These are phyloP conservation scores for Lepiota venenata DNA, from an alignment of 768 basidiomycete genomes.

Conservation along the genomic window DNA sequence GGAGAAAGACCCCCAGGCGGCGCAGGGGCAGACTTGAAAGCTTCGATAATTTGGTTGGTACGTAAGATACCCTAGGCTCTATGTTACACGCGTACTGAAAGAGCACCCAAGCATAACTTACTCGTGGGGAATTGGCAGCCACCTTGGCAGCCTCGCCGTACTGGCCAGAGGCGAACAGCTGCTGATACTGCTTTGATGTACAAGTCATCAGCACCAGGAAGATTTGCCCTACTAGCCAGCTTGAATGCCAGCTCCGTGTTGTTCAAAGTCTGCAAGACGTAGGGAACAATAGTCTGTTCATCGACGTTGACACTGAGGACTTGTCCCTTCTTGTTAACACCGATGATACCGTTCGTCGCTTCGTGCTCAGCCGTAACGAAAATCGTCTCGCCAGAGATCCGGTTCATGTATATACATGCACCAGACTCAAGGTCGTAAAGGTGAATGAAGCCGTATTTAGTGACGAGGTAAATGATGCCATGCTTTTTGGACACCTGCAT, in stretches of 20 bases:
- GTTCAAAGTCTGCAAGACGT: conserved; percentile 90
- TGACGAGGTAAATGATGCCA: conserved; percentile 95
- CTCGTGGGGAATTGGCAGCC: conserved; percentile 94
- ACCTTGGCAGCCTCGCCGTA: conserved; percentile 95
- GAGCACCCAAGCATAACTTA: conserved; percentile 28
- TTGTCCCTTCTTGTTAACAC: conserved; percentile 99
- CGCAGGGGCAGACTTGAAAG: conserved; percentile 94
- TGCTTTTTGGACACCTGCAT: conserved; percentile 99
- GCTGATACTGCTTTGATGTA: conserved; percentile 93
- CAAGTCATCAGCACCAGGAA: conserved; percentile 96
- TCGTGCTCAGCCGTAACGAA: conserved; percentile 98
- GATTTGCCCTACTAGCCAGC: conserved; percentile 90
- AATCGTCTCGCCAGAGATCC: conserved; percentile 98
- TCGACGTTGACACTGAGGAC: conserved; percentile 96
- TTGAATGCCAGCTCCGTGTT: conserved; percentile 98
- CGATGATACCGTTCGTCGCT: conserved; percentile 91
- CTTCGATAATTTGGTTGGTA: conserved; percentile 92
- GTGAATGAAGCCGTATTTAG: conserved; percentile 99
- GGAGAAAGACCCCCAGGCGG: conserved; percentile 89
- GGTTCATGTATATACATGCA: conserved; percentile 99
- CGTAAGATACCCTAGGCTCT: conserved; percentile 80
- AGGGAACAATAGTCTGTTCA: conserved; percentile 94
- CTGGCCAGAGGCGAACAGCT: conserved; percentile 85
- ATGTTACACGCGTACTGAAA: background rate
- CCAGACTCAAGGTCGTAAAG: conserved; percentile 97